Evolutionary conservation across 257 asterid genomes (phyloP).

Genomic region (Ehretia macrophylla): DNA sequence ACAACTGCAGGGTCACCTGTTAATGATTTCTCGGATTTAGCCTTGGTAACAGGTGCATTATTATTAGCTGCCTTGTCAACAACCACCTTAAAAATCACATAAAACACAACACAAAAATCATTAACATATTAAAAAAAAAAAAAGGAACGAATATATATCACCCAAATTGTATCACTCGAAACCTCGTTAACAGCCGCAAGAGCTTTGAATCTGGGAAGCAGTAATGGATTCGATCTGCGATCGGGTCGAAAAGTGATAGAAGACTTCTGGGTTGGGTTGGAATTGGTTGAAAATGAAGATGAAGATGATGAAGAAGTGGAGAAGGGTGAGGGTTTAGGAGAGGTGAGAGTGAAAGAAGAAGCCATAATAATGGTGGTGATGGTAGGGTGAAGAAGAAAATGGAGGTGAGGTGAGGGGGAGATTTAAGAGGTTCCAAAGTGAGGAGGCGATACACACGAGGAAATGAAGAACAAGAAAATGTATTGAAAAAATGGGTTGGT

Average conservation of each 20-base stretch:
- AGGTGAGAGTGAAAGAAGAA: background rate
- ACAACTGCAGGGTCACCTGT: conserved; percentile 3
- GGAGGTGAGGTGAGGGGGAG: background rate
- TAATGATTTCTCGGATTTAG: background rate
- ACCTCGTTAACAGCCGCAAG: background rate
- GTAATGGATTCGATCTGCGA: background rate
- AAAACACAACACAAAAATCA: background rate
- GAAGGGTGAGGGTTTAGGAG: background rate
- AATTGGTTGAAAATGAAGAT: background rate
- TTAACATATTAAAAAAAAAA: too few species aligned
- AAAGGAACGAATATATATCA: too few species aligned
- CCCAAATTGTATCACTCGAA: too few species aligned
- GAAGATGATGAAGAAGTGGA: background rate
- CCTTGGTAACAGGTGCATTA: background rate
- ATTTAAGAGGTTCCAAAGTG: background rate
- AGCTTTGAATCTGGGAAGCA: background rate
- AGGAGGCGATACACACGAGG: background rate
- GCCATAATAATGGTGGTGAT: background rate
- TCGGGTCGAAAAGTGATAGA: background rate
- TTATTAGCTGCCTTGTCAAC: background rate
- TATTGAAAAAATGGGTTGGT: background rate
- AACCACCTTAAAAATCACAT: background rate
- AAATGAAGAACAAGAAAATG: too few species aligned
- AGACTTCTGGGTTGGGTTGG: background rate
- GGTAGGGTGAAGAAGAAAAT: background rate